Base-by-base conservation (phyloP, 805 yeast species). In the Starmerella gropengiesseri region DNA sequence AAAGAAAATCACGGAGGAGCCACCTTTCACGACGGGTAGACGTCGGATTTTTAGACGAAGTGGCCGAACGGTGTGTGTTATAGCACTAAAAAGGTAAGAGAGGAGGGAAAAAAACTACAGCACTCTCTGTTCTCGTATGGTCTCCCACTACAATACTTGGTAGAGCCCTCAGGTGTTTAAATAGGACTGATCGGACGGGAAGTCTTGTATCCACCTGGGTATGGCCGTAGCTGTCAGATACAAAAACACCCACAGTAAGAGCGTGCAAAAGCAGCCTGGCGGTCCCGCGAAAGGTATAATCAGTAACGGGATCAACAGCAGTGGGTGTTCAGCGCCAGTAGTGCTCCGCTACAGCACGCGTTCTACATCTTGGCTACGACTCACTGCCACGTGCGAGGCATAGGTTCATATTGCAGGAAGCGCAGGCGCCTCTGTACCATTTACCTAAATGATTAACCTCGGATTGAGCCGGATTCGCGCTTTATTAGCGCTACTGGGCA, bases 391-490 rank as follows among this genome's bases (percentile, higher is more conserved):
- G n/a, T n/a, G n/a, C n/a, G n/a, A n/a, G n/a, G n/a, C n/a, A n/a
- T n/a, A n/a, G n/a, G n/a, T n/a, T n/a, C n/a, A n/a, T n/a, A n/a
- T n/a, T n/a, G n/a, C n/a, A n/a, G n/a, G n/a, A n/a, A n/a, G n/a
- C n/a, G n/a, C n/a, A n/a, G n/a, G n/a, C n/a, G n/a, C n/a, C n/a
- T n/a, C n/a, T n/a, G n/a, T n/a, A n/a, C n/a, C n/a, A n/a, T n/a
- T n/a, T n/a, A n/a, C n/a, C n/a, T n/a, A n/a, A n/a, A 65, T 69
- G 27, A 74, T 81, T 25, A 76, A 74, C 43, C 62, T 81, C 9
- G 84, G 83, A 2, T 64, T 81, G 11, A 48, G 65, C 3, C 62
- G 86, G 40, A 65, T 80, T 0, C 25, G 60, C 1, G 54, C 56
- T 30, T 66, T 81, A 3, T 63, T 79, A 11, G 38, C 50, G 5